A percentile compares a stretch with the other conserved stretches of the same genome.
Conservation (phyloP, 1,284 basidiomycete genomes). For the Naganishia sp. region DNA sequence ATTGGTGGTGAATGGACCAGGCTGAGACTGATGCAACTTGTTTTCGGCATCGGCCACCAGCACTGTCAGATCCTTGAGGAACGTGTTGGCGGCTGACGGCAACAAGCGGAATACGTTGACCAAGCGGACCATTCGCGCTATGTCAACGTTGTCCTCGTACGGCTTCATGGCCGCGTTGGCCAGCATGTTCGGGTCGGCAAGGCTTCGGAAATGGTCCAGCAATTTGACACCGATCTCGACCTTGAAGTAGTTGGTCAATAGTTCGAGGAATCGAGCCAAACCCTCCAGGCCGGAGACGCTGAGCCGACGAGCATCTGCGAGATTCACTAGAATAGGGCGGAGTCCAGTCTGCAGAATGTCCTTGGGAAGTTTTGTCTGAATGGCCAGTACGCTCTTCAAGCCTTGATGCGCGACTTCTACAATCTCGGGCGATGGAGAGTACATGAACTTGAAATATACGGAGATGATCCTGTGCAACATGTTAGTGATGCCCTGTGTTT, state of each 20-base stretch:
- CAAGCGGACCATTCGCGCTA: constrained; percentile 88
- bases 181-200: constrained; percentile 78
- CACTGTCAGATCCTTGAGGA: constrained; percentile 81
- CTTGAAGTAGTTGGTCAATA: constrained; percentile 99
- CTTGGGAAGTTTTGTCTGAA: constrained; percentile 90
- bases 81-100: constrained; percentile 88
- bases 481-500: background rate
- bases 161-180: constrained; percentile 74
- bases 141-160: constrained; percentile 82
- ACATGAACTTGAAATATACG: constrained; percentile 98
- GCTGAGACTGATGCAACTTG: constrained; percentile 82
- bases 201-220: constrained; percentile 88
- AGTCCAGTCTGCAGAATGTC: constrained; percentile 93
- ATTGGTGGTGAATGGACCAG: constrained; percentile 91
- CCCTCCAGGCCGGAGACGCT: constrained; percentile 95
- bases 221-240: constrained; percentile 98
- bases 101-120: constrained; percentile 97
- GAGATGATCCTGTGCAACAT: constrained; percentile 71
- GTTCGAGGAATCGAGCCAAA: constrained; percentile 87
- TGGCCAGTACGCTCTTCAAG: constrained; percentile 81
- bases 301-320: constrained; percentile 92
- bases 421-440: constrained; percentile 88
- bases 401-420: constrained; percentile 96
- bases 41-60: constrained; percentile 92
- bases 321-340: constrained; percentile 95